Evolutionary conservation across 2,329 filamentous ascomycete species (phyloP).

Genomic region (Stromatinia cepivora): DNA sequence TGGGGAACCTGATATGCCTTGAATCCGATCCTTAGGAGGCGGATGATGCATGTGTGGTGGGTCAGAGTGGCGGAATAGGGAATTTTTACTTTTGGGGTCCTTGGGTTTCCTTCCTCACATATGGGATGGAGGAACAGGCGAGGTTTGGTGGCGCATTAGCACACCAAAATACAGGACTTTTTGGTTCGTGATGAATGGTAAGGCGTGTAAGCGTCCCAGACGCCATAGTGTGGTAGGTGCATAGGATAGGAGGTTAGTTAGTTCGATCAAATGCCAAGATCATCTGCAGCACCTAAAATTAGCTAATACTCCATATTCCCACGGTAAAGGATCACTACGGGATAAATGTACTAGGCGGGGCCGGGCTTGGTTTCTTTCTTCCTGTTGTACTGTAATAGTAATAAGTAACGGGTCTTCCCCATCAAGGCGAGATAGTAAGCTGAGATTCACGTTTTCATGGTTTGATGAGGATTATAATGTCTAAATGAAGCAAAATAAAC

Average conservation of each 20-base stretch:
- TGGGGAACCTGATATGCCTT: neutral
- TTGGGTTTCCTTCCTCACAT: neutral
- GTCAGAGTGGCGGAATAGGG: neutral
- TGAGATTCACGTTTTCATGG: too few relatives aligned
- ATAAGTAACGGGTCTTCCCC: neutral
- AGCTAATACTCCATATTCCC: neutral
- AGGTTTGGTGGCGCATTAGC: neutral
- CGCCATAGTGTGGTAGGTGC: conserved; percentile 14
- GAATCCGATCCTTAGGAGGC: neutral
- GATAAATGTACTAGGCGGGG: neutral
- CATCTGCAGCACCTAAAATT: neutral
- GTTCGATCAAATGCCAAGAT: neutral
- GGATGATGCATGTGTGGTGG: neutral
- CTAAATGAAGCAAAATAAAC: too few relatives aligned
- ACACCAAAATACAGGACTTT: neutral
- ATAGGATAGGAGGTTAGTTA: neutral
- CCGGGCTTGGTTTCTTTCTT: neutral
- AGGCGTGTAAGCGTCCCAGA: neutral
- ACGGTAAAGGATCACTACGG: neutral
- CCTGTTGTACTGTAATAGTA: neutral
- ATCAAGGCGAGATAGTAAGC: too few relatives aligned
- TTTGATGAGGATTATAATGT: too few relatives aligned
- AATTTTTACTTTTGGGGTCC: neutral
- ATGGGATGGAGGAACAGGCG: neutral
- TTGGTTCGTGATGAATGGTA: neutral